These are phyloP conservation scores for Cladobotryum protrusum DNA, from an alignment of 2,329 filamentous ascomycete species.

Conservation along the genomic window DNA sequence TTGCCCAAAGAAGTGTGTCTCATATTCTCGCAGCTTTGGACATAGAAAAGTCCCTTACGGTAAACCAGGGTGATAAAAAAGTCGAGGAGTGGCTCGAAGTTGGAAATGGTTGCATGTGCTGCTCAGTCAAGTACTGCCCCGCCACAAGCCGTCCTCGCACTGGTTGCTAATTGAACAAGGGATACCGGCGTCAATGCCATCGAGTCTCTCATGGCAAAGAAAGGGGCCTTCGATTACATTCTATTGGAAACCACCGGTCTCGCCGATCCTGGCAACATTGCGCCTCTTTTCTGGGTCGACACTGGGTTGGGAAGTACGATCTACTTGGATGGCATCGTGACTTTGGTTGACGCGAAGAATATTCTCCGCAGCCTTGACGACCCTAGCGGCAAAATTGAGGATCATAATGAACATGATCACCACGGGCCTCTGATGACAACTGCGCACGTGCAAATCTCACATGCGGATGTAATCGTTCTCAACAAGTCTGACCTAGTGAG, in stretches of 20 bases:
- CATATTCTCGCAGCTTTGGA: slow-evolving; percentile 60
- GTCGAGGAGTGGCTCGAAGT: slow-evolving; percentile 94
- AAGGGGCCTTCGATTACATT: slow-evolving; percentile 94
- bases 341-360: slow-evolving; percentile 91
- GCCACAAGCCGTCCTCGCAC: neutral
- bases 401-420: slow-evolving; percentile 45
- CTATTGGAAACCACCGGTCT: slow-evolving; percentile 92
- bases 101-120: slow-evolving; percentile 95
- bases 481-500: slow-evolving; percentile 89
- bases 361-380: slow-evolving; percentile 78
- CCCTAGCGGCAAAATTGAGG: slow-evolving; percentile 47
- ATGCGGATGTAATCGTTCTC: slow-evolving; percentile 89
- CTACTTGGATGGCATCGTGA: slow-evolving; percentile 94
- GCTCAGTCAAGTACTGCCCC: slow-evolving; percentile 73
- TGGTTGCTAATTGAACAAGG: slow-evolving; percentile 35
- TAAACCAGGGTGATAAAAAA: slow-evolving; percentile 75
- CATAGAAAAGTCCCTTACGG: slow-evolving; percentile 91
- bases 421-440: slow-evolving; percentile 73
- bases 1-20: slow-evolving; percentile 7
- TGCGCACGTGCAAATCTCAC: slow-evolving; percentile 92
- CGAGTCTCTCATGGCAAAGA: slow-evolving; percentile 90
- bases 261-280: slow-evolving; percentile 91
- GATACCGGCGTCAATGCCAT: slow-evolving; percentile 92
- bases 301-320: slow-evolving; percentile 92
- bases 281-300: slow-evolving; percentile 95